Percentiles rank a stretch among this genome's conserved stretches.
Conservation (phyloP, 1,284 basidiomycete genomes). For the Rugosomyces carneus region DNA sequence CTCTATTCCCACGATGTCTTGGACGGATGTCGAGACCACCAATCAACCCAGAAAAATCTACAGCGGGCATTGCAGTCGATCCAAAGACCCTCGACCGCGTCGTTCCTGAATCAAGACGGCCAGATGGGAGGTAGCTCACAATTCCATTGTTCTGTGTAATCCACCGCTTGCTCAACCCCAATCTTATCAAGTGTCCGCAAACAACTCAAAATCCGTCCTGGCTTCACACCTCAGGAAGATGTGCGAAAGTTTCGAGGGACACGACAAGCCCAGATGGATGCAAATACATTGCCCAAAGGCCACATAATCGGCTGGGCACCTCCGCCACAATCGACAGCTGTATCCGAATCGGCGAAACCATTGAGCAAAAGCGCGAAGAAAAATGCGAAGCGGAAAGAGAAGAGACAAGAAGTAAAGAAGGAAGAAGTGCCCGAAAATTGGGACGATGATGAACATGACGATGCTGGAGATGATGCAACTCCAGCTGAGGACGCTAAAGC, state of each 20-base stretch:
- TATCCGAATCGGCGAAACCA: slow-evolving; percentile 24
- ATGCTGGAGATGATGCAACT: slow-evolving; percentile 19
- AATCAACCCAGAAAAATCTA: slow-evolving; percentile 61
- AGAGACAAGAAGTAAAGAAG: slow-evolving; percentile 51
- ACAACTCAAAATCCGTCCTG: slow-evolving; percentile 86
- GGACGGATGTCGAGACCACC: slow-evolving; percentile 69
- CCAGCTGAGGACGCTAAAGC: neutral
- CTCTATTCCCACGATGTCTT: slow-evolving; percentile 13
- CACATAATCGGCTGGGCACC: slow-evolving; percentile 75
- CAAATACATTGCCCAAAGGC: slow-evolving; percentile 58
- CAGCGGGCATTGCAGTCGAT: slow-evolving; percentile 80
- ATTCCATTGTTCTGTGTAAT: slow-evolving; percentile 3
- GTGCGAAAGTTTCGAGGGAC: slow-evolving; percentile 77
- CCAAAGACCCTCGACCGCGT: slow-evolving; percentile 81
- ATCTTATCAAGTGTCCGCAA: slow-evolving; percentile 66
- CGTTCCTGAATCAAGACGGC: slow-evolving; percentile 76
- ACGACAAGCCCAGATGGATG: slow-evolving; percentile 67
- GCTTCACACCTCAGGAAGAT: slow-evolving; percentile 94
- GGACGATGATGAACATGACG: slow-evolving; percentile 66
- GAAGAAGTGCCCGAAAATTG: slow-evolving; percentile 55
- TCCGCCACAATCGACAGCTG: slow-evolving; percentile 38
- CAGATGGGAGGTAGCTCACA: slow-evolving; percentile 82
- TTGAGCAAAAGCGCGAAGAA: slow-evolving; percentile 51
- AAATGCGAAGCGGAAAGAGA: slow-evolving; percentile 72
- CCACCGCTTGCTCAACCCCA: slow-evolving; percentile 8